Conservation (phyloP, 2,329 filamentous ascomycete genomes). For the Diaporthe australafricana region DNA sequence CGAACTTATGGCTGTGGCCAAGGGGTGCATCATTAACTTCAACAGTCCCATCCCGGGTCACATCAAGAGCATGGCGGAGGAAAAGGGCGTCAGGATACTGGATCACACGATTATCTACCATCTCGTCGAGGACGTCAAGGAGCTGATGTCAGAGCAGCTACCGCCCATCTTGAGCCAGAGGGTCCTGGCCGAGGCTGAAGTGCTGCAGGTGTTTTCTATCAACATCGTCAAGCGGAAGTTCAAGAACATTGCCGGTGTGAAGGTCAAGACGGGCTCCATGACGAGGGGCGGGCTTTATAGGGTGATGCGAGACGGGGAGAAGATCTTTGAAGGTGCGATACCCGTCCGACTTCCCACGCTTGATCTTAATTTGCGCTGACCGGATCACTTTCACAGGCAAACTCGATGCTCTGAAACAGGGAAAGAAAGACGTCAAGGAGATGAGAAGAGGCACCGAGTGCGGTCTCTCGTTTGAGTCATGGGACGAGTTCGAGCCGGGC, state of each 20-base stretch:
- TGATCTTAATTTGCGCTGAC: slow-evolving; percentile 9
- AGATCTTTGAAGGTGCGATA: slow-evolving; percentile 83
- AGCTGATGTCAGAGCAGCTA: slow-evolving; percentile 76
- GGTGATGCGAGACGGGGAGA: slow-evolving; percentile 77
- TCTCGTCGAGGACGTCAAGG: slow-evolving; percentile 78
- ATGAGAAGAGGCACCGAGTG: slow-evolving; percentile 96
- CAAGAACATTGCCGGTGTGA: slow-evolving; percentile 86
- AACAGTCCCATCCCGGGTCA: slow-evolving; percentile 77
- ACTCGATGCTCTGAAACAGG: slow-evolving; percentile 85
- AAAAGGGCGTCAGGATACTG: slow-evolving; percentile 79
- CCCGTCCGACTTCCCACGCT: slow-evolving; percentile 2
- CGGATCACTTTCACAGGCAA: slow-evolving; percentile 65
- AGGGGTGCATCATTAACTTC: slow-evolving; percentile 86
- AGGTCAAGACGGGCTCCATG: slow-evolving; percentile 84
- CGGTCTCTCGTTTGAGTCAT: slow-evolving; percentile 85
- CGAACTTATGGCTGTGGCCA: slow-evolving; percentile 83
- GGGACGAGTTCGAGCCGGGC: slow-evolving; percentile 81
- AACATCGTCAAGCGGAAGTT: slow-evolving; percentile 78
- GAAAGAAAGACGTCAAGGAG: slow-evolving; percentile 90
- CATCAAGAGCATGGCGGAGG: slow-evolving; percentile 77
- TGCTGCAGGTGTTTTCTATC: slow-evolving; percentile 86
- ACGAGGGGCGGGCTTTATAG: slow-evolving; percentile 73
- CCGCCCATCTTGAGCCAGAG: slow-evolving; percentile 73
- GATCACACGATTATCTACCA: slow-evolving; percentile 91
- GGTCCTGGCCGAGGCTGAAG: slow-evolving; percentile 89